Evolutionary conservation across 148 eudicot species (phyloP), one percentile per base, ranked within the genome.

Genomic region (Camellia sinensis): DNA sequence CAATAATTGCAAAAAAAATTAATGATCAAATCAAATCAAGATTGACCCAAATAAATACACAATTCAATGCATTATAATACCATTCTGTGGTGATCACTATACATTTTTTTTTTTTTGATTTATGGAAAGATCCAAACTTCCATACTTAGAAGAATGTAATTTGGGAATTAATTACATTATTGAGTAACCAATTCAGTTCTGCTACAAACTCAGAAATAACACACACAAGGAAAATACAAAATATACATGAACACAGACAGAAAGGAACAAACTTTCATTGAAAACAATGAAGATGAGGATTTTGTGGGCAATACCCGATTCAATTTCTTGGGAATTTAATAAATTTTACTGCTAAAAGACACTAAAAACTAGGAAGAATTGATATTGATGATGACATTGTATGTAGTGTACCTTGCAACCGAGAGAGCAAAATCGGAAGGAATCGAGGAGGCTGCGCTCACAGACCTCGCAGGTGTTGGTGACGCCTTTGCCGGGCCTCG

Each of bases 401-500:
- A 52, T 44, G 37, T 29, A 29, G 37, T 29, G 37, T 89, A 92
- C 97, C 98, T 95, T 93, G 83, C 98, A 95, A 61, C 96, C 97
- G 15, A 95, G 97, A 60, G 98, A 95, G 81, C 98, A 95, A 75
- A 93, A 95, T 21, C 92, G 89, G 89, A 93, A 95, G 79, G 95
- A 85, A 76, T 94, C 98, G 21, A 91, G 95, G 14, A 94, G 95
- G 86, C 98, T 89, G 14, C 98, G 91, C 21, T 93, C 94, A 66
- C 98, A 95, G 7, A 91, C 92, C 79, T 91, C 85, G 69, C 97
- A 93, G 54, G 98, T 91, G 80, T 93, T 90, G 80, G 95, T 91
- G 67, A 94, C 98, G 8, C 98, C 98, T 88, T 94, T 94, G 0
- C 95, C 97, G 0, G 95, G 98, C 92, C 98, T 88, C 4, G 93